A percentile compares a stretch with the other conserved stretches of the same genome.
These are phyloP conservation scores for Penicillium longicatenatum DNA, from an alignment of 495 filamentous ascomycete species.

Conservation along the genomic window DNA sequence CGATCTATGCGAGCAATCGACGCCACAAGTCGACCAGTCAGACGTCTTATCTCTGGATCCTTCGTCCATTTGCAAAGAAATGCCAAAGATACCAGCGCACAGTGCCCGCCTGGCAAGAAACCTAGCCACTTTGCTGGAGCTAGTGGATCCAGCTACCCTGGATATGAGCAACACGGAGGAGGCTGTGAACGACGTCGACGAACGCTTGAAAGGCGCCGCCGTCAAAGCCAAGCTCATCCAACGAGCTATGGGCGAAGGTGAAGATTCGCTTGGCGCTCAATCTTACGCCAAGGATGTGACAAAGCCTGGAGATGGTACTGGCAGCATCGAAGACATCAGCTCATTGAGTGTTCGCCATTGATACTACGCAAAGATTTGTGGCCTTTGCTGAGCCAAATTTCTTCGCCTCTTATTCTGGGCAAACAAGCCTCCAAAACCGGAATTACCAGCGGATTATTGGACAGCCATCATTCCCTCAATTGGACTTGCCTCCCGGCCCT, in stretches of 20 bases:
- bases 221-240: slow-evolving; percentile 84
- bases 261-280: slow-evolving; percentile 30
- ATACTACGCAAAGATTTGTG: slow-evolving; percentile 13
- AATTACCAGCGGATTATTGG: neutral
- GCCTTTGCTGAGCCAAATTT: neutral
- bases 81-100: slow-evolving; percentile 51
- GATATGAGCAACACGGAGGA: slow-evolving; percentile 80
- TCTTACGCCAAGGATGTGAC: slow-evolving; percentile 29
- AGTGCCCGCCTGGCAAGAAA: slow-evolving; percentile 74
- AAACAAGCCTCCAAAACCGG: neutral
- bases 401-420: neutral
- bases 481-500: neutral
- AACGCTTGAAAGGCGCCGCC: slow-evolving; percentile 74
- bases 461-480: neutral
- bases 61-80: slow-evolving; percentile 30
- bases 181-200: slow-evolving; percentile 81
- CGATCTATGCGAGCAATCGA: slow-evolving; percentile 14
- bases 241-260: slow-evolving; percentile 63
- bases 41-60: slow-evolving; percentile 30
- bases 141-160: slow-evolving; percentile 79
- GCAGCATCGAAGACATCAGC: slow-evolving; percentile 59
- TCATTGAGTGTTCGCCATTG: slow-evolving; percentile 49
- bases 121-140: slow-evolving; percentile 66
- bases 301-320: slow-evolving; percentile 43
- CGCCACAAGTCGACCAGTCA: slow-evolving; percentile 9